Evolutionary conservation across 129 eudicot genomes (phyloP).

Genomic region (Helianthus tuberosus): DNA sequence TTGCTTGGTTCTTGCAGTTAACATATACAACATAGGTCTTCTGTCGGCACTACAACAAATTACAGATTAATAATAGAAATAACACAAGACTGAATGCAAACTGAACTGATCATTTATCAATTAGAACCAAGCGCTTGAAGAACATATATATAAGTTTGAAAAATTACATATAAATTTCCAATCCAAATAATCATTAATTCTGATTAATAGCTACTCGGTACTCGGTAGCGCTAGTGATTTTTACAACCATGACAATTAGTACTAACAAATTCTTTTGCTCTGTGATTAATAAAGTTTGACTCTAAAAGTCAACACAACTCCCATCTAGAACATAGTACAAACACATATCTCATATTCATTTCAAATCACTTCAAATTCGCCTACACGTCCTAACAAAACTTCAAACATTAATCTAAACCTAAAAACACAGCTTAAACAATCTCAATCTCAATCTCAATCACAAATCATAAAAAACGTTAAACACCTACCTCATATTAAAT

Average conservation of each 20-base stretch:
- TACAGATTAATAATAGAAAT: background rate
- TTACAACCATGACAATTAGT: no score
- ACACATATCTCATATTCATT: background rate
- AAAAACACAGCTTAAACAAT: background rate
- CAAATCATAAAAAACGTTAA: background rate
- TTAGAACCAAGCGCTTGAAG: no score
- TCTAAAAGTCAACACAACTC: background rate
- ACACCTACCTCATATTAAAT: background rate
- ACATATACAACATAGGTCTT: conserved; percentile 64
- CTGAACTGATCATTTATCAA: background rate
- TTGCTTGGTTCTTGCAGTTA: conserved; percentile 64
- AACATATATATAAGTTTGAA: no score
- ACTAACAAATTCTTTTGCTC: background rate
- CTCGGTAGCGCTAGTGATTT: no score
- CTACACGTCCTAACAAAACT: background rate
- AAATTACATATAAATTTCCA: no score
- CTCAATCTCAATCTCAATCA: background rate
- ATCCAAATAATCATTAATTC: no score
- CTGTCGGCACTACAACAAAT: conserved; percentile 89
- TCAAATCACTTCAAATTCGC: background rate
- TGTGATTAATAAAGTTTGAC: background rate
- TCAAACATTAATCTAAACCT: background rate
- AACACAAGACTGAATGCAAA: background rate
- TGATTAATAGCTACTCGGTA: no score
- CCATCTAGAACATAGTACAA: background rate